Percentiles rank a stretch among this genome's conserved stretches.
Evolutionary conservation across 768 basidiomycete species (phyloP).

Genomic region (Naganishia vaughanmartiniae): DNA sequence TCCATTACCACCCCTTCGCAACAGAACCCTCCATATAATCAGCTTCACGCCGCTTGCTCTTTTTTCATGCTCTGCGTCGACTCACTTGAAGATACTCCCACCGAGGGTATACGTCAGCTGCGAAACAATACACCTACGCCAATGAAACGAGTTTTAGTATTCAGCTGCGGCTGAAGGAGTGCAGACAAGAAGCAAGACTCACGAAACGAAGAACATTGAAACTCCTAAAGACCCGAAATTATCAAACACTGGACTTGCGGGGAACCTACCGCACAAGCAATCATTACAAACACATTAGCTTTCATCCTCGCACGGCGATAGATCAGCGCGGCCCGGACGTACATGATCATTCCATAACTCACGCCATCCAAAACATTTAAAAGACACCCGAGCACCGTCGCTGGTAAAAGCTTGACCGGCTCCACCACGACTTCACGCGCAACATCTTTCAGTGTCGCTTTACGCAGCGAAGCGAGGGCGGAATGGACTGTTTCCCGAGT

Average conservation of each 20-base stretch:
- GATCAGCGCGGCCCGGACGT: slow-evolving; percentile 22
- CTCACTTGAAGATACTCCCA: slow-evolving; percentile 76
- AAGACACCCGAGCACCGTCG: slow-evolving; percentile 76
- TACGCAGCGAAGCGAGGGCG: slow-evolving; percentile 17
- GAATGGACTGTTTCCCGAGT: neutral
- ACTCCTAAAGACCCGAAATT: slow-evolving; percentile 84
- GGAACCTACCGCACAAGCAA: slow-evolving; percentile 64
- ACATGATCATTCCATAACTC: slow-evolving; percentile 79
- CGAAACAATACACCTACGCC: slow-evolving; percentile 64
- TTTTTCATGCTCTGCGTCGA: neutral
- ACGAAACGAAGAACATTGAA: slow-evolving; percentile 90
- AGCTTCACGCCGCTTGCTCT: neutral
- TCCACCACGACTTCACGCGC: slow-evolving; percentile 39
- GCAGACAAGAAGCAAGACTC: slow-evolving; percentile 45
- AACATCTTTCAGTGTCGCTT: slow-evolving; percentile 42
- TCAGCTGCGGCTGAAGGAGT: slow-evolving; percentile 30
- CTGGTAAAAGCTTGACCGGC: slow-evolving; percentile 60
- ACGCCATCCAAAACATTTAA: slow-evolving; percentile 92
- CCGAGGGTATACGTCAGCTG: slow-evolving; percentile 83
- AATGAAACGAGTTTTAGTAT: neutral
- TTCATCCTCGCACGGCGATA: neutral
- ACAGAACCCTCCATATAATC: neutral
- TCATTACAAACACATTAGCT: neutral
- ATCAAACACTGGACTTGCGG: slow-evolving; percentile 72
- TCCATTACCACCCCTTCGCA: slow-evolving; percentile 46